Evolutionary conservation across 306 rosid genomes (phyloP).

Genomic region (Rubus parviflorus): DNA sequence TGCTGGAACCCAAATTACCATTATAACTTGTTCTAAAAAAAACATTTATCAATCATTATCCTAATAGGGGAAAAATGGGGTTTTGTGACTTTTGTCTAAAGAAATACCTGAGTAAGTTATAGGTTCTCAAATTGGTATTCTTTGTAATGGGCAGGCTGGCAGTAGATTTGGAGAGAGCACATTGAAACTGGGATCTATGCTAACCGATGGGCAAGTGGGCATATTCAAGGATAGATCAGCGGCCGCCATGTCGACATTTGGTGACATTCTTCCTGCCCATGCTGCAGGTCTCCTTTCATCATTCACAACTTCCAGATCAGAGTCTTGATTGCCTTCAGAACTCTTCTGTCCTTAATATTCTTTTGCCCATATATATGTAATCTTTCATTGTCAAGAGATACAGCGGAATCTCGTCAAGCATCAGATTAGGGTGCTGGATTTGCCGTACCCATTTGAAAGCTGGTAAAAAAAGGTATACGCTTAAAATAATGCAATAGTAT

Average conservation of each 20-base stretch:
- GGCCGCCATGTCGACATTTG: constrained; percentile 89
- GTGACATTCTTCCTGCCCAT: constrained; percentile 92
- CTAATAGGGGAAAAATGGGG: not conserved
- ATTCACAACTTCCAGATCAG: constrained; percentile 90
- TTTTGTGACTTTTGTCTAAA: not conserved
- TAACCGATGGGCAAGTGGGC: constrained; percentile 95
- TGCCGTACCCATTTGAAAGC: not conserved
- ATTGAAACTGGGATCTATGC: constrained; percentile 84
- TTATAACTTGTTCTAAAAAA: not conserved
- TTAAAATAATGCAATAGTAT: not conserved
- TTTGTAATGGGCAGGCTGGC: constrained; percentile 61
- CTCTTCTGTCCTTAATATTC: not conserved
- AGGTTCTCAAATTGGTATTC: constrained; percentile 21
- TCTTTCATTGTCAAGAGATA: not conserved
- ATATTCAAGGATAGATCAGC: constrained; percentile 94
- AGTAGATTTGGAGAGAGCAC: constrained; percentile 98
- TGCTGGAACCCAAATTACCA: not conserved
- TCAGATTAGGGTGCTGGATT: not conserved
- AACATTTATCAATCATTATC: too few relatives aligned
- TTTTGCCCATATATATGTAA: not conserved
- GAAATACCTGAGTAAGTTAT: not conserved
- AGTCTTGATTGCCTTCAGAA: constrained; percentile 48
- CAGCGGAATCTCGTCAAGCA: constrained; percentile 5
- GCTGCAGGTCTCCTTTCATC: constrained; percentile 99
- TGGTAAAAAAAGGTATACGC: constrained; percentile 1